These are phyloP conservation scores for Bipolaris gigantea DNA, from an alignment of 2,329 filamentous ascomycete genomes.

Conservation along the genomic window DNA sequence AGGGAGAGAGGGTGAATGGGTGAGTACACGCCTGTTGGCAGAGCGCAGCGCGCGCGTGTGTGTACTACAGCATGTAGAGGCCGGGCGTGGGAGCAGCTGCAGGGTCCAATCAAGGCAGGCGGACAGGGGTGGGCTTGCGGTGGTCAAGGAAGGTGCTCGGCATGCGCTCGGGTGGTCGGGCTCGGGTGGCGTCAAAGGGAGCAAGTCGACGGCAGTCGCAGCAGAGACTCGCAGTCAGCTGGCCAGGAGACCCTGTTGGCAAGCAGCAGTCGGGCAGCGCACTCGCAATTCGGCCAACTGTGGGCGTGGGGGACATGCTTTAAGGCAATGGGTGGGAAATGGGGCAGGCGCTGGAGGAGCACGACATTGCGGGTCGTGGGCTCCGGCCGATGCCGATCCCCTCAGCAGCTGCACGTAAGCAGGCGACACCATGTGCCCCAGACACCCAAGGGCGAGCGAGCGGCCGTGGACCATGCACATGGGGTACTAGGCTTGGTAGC, in stretches of 20 bases:
- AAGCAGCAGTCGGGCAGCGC: slow-evolving; percentile 2
- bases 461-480: too few relatives aligned
- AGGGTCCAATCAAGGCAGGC: slow-evolving; percentile 32
- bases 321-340: background rate
- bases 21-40: slow-evolving; percentile 10
- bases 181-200: background rate
- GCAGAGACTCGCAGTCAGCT: slow-evolving; percentile 17
- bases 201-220: background rate
- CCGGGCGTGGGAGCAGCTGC: slow-evolving; percentile 23
- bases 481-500: too few relatives aligned
- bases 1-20: slow-evolving; percentile 11
- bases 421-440: slow-evolving; percentile 6
- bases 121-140: background rate
- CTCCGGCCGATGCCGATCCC: background rate
- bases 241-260: slow-evolving; percentile 16
- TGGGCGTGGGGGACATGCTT: slow-evolving; percentile 14
- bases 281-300: slow-evolving; percentile 5
- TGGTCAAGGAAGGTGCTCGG: too few relatives aligned
- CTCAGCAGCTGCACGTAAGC: slow-evolving; percentile 17
- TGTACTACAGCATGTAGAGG: background rate
- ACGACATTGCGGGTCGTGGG: slow-evolving; percentile 13
- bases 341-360: slow-evolving; percentile 3
- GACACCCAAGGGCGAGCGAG: too few relatives aligned
- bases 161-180: background rate
- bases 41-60: slow-evolving; percentile 4